A percentile compares a stretch with the other conserved stretches of the same genome.
These are phyloP conservation scores for Ormosia semicastrata DNA, from an alignment of 306 rosid genomes.

Conservation along the genomic window DNA sequence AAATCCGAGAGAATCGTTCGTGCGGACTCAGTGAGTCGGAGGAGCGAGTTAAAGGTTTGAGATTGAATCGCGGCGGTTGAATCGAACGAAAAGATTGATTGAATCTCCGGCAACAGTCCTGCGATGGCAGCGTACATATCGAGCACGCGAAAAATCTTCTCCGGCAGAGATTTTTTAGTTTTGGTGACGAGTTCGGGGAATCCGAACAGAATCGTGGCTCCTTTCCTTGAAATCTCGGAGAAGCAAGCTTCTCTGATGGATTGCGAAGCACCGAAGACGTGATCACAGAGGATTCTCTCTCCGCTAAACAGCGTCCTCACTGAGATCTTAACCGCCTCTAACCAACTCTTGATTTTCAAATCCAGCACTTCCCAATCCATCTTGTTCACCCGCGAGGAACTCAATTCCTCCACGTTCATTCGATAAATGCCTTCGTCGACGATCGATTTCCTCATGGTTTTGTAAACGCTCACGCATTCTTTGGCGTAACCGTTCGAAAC, in stretches of 20 bases:
- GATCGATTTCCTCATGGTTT: conserved; percentile 58
- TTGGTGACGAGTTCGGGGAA: conserved; percentile 59
- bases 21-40: conserved; percentile 39
- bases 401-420: conserved; percentile 51
- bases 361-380: conserved; percentile 58
- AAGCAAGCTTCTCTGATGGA: conserved; percentile 64
- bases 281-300: conserved; percentile 71
- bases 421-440: conserved; percentile 66
- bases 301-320: conserved; percentile 58
- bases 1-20: conserved; percentile 39
- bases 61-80: conserved; percentile 38
- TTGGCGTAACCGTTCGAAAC: conserved; percentile 68
- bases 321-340: conserved; percentile 50
- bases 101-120: conserved; percentile 54
- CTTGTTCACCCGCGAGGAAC: conserved; percentile 49
- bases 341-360: conserved; percentile 53
- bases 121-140: conserved; percentile 52
- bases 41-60: conserved; percentile 42
- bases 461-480: conserved; percentile 65
- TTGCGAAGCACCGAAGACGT: conserved; percentile 50
- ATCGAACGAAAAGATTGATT: conserved; percentile 52
- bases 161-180: conserved; percentile 43
- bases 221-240: conserved; percentile 57
- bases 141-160: conserved; percentile 58
- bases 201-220: conserved; percentile 54